Evolutionary conservation across 768 basidiomycete genomes (phyloP), one percentile per base, ranked within the genome.

Genomic region (Clitopilus hobsonii): DNA sequence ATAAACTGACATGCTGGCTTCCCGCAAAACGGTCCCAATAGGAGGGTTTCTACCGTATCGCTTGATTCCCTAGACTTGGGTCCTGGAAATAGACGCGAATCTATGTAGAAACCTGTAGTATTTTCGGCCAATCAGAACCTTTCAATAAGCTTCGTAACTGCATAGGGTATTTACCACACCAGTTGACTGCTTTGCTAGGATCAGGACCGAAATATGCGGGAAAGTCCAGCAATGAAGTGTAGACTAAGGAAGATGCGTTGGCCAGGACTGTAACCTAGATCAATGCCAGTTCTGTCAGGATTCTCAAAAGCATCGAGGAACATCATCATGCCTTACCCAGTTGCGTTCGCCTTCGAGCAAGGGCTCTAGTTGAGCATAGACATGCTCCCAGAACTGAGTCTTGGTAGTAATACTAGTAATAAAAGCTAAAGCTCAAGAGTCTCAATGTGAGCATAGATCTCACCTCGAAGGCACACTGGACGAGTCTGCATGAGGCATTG

Each of bases 61-160:
- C 22, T 45, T 4, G 22, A 5, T 8, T 20, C n/a, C 14, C 4
- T 18, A 45, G 16, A 18, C 22, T 45, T 6, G 11, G 6, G 41
- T 20, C 41, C 41, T 89, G 88, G 67, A 88, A 89, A 49, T 22
- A 89, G 70, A 27, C 71, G 69, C 1, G 87, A 74, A 55, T 82
- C 70, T 52, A 97, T 71, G 71, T 98, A 97, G 74, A 98, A 96
- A 10, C 95, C 94, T 96, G 67, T n/a, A n/a, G n/a, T n/a, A n/a
- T n/a, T n/a, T n/a, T n/a, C n/a, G n/a, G n/a, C n/a, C n/a, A n/a
- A n/a, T n/a, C n/a, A n/a, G n/a, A n/a, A n/a, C n/a, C n/a, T n/a
- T n/a, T n/a, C n/a, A n/a, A n/a, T n/a, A n/a, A n/a, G n/a, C n/a
- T n/a, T n/a, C n/a, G n/a, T n/a, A n/a, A n/a, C n/a, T n/a, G n/a